Evolutionary conservation across 768 basidiomycete genomes (phyloP), one percentile per base, ranked within the genome.

Genomic region (Neoboletus magnificus): DNA sequence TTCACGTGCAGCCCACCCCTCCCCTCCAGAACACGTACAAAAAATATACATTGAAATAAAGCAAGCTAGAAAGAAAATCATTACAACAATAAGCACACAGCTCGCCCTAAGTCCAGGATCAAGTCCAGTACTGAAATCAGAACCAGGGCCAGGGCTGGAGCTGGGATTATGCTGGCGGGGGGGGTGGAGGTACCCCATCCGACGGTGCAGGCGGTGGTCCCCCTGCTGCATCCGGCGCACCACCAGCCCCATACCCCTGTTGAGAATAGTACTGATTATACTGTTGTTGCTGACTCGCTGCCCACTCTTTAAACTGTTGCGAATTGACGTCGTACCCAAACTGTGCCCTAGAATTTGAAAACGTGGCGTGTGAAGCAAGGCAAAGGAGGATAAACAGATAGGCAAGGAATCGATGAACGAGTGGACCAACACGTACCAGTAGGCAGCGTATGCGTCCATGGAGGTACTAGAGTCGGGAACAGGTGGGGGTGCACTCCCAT

Each of bases 291-390:
- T 76, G 75, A 52, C 66, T 68, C 11, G 86, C 83, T 37, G 82
- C 82, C 90, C 90, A 91, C 62, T 88, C 82, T 68, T 89, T 91
- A 69, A 91, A 92, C 62, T 91, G 82, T 2, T 79, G 65, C 4
- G 91, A 88, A 66, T 91, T 92, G 56, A 91, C 86, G 62, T 93
- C 91, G 69, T 92, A 92, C 12, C 90, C 90, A 64, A 89, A 91
- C 6, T 86, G 85, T 57, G 90, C 86, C 90, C 90, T 91, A 10
- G 49, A 40, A 40, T 33, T 42, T 37, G 29, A 41, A 39, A 48
- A 25, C 52, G 8, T 11, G 22, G 35, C 1, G 5, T 9, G 30
- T 20, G 29, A 35, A 50, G 30, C 4, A 23, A 25, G 4, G 35
- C 1, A 50, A 15, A 18, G 13, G 13, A 9, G 23, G 18, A 15